These are phyloP conservation scores for Sungouiozyma ichnusensis DNA, from an alignment of 805 yeast genomes.

Conservation along the genomic window DNA sequence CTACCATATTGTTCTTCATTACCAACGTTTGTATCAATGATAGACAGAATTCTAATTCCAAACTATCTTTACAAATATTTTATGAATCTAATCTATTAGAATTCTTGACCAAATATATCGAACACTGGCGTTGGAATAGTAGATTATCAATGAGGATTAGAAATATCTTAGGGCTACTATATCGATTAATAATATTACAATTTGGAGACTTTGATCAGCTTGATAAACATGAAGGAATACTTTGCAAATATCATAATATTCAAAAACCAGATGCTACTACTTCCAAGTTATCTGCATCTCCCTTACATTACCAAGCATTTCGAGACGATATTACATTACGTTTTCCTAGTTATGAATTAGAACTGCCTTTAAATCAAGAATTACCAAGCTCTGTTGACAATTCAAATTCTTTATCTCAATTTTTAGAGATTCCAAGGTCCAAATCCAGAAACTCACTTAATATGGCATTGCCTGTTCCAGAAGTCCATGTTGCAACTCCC, in stretches of 20 bases:
- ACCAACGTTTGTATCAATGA: constrained; percentile 12
- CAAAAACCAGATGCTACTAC: constrained; percentile 17
- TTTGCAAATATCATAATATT: constrained; percentile 33
- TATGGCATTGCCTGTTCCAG: constrained; percentile 22
- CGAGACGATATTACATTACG: constrained; percentile 63
- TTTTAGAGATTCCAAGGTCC: constrained; percentile 49
- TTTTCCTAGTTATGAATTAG: constrained; percentile 60
- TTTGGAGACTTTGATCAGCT: constrained; percentile 48
- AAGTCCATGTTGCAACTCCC: constrained; percentile 60
- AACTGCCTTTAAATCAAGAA: constrained; percentile 28
- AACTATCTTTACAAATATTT: constrained; percentile 7
- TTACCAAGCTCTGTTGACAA: constrained; percentile 39
- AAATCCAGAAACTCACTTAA: constrained; percentile 25
- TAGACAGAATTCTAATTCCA: constrained; percentile 1
- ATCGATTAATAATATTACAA: constrained; percentile 45
- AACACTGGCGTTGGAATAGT: constrained; percentile 55
- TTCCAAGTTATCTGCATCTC: constrained; percentile 46
- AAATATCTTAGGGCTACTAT: constrained; percentile 42
- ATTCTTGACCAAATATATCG: constrained; percentile 40
- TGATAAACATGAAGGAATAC: constrained; percentile 35
- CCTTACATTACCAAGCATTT: constrained; percentile 75
- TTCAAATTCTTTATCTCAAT: constrained; percentile 47
- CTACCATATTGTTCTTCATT: constrained; percentile 20
- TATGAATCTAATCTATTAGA: constrained; percentile 31
- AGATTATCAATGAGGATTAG: constrained; percentile 39